These are phyloP conservation scores for Nemania abortiva DNA, from an alignment of 2,329 filamentous ascomycete genomes.

Conservation along the genomic window DNA sequence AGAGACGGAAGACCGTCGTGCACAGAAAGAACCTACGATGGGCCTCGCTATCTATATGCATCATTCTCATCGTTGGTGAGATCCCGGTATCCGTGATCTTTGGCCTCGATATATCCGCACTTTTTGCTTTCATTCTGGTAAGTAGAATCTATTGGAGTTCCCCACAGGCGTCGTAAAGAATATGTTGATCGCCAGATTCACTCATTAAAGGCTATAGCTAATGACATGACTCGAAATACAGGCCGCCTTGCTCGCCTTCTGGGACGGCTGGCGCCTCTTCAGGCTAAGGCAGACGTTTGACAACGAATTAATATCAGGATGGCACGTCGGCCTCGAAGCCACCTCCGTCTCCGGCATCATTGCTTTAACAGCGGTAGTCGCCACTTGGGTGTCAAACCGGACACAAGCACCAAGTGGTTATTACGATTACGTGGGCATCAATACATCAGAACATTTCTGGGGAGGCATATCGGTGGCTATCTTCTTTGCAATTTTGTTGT, in stretches of 20 bases:
- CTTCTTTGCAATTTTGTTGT: conserved; percentile 3
- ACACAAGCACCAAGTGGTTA: neutral
- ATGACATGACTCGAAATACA: conserved; percentile 11
- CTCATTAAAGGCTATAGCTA: neutral
- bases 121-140: conserved; percentile 19
- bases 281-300: conserved; percentile 28
- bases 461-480: neutral
- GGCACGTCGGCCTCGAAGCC: conserved; percentile 29
- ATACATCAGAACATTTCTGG: conserved; percentile 5
- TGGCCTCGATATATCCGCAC: neutral
- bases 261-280: conserved; percentile 37
- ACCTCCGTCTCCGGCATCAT: conserved; percentile 13
- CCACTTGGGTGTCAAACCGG: neutral
- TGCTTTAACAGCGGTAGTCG: neutral
- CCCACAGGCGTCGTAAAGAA: neutral
- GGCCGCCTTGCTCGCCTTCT: conserved; percentile 32
- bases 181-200: neutral
- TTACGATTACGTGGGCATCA: neutral
- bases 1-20: conserved; percentile 5
- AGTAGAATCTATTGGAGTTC: neutral
- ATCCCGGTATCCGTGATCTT: neutral
- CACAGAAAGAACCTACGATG: conserved; percentile 23
- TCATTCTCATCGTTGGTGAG: conserved; percentile 19
- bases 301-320: conserved; percentile 31
- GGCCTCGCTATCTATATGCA: conserved; percentile 16